Conservation (phyloP, 2,329 filamentous ascomycete species). For the Cladosporium austrohemisphaericum region DNA sequence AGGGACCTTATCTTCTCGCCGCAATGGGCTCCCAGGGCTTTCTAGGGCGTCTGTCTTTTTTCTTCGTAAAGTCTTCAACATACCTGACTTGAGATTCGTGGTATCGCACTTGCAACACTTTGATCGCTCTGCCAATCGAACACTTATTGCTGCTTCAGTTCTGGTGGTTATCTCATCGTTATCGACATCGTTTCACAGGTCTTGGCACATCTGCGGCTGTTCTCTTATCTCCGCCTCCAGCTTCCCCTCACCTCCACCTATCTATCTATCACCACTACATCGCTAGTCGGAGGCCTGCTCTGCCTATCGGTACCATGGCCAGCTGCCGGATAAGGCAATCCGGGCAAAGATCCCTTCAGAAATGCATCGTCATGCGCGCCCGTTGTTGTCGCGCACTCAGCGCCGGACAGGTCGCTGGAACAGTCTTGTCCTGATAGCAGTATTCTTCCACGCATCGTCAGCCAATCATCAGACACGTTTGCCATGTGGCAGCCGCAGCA, state of each 20-base stretch:
- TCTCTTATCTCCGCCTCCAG: slow-evolving; percentile 7
- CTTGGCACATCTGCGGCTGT: background rate
- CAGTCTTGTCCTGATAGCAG: slow-evolving; percentile 7
- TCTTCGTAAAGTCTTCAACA: too few relatives aligned
- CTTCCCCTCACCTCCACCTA: background rate
- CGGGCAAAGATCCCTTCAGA: background rate
- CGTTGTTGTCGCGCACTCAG: too few relatives aligned
- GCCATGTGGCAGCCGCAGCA: background rate
- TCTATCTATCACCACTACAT: too few relatives aligned
- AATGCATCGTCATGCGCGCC: slow-evolving; percentile 1
- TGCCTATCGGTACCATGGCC: slow-evolving; percentile 1
- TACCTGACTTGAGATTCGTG: too few relatives aligned
- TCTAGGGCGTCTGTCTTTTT: too few relatives aligned
- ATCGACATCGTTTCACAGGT: background rate
- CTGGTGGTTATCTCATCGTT: too few relatives aligned
- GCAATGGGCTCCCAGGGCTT: too few relatives aligned
- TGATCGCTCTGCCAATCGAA: too few relatives aligned
- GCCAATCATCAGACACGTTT: slow-evolving; percentile 5
- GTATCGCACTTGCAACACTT: too few relatives aligned
- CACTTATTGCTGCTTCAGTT: too few relatives aligned
- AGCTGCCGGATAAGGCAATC: slow-evolving; percentile 10
- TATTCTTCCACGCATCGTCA: background rate
- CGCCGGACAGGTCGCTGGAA: background rate
- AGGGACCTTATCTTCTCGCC: too few relatives aligned
- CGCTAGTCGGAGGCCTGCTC: too few relatives aligned